These are phyloP conservation scores for Rhizophagus sp. DNA, from an alignment of 192 early-diverging fungal species.

Conservation along the genomic window DNA sequence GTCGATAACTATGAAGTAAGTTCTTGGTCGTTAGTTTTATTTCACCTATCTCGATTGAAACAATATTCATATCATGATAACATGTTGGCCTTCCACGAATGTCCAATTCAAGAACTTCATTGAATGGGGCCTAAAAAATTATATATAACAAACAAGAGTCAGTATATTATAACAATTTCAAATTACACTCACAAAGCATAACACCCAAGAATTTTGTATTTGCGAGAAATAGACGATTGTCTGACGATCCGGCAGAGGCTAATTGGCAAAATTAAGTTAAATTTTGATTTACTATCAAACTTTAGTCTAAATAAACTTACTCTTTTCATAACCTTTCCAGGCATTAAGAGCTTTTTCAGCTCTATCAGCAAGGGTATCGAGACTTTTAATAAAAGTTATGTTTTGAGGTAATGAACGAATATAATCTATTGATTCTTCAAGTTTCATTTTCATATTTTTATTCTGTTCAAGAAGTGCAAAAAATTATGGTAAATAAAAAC, in stretches of 20 bases:
- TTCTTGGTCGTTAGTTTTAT: too few species aligned
- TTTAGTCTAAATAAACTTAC: conserved; percentile 12
- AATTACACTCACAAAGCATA: neutral
- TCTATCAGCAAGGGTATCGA: neutral
- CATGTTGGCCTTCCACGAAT: too few species aligned
- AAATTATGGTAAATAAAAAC: conserved; percentile 1
- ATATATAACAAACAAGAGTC: too few species aligned
- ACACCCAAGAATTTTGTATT: conserved; percentile 6
- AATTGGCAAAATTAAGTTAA: conserved; percentile 18
- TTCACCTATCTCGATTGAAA: too few species aligned
- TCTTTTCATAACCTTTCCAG: conserved; percentile 2
- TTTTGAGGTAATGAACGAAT: neutral
- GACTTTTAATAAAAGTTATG: neutral
- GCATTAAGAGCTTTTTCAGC: neutral
- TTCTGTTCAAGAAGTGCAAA: conserved; percentile 12
- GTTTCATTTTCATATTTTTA: neutral
- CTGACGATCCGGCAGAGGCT: neutral
- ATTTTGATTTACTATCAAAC: conserved; percentile 18
- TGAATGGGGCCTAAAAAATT: too few species aligned
- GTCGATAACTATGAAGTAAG: too few species aligned
- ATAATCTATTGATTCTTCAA: neutral
- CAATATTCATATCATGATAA: too few species aligned
- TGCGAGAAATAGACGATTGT: conserved; percentile 14
- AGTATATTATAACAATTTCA: too few species aligned
- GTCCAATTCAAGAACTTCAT: too few species aligned